Percentiles rank a stretch among this genome's conserved stretches.
Evolutionary conservation across 2,329 filamentous ascomycete genomes (phyloP).

Genomic region (Biscogniauxia mediterranea): DNA sequence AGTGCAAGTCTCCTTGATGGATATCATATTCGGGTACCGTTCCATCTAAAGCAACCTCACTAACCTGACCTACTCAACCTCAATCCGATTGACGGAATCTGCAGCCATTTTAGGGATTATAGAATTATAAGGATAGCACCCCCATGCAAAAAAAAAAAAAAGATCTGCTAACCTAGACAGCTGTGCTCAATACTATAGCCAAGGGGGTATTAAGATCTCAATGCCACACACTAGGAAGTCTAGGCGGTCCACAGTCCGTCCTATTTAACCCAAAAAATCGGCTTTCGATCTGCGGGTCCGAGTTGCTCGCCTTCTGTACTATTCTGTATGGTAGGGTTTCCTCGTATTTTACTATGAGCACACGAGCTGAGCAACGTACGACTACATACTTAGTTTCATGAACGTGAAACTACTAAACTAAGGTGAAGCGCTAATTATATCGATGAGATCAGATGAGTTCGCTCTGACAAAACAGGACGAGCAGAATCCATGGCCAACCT

Average conservation of each 20-base stretch:
- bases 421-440: background rate
- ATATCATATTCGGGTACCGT: background rate
- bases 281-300: background rate
- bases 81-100: background rate
- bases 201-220: background rate
- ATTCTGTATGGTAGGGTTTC: background rate
- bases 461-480: background rate
- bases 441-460: background rate
- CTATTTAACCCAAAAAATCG: background rate
- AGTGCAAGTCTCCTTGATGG: background rate
- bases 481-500: background rate
- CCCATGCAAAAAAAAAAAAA: background rate
- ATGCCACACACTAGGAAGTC: background rate
- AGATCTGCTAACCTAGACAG: background rate
- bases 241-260: background rate
- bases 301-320: background rate
- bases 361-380: background rate
- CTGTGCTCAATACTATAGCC: background rate
- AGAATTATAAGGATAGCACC: background rate
- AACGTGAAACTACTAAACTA: background rate
- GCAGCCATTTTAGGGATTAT: background rate
- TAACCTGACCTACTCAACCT: background rate
- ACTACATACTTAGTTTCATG: background rate
- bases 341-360: background rate
- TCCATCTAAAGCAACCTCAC: background rate